phyloP scores from a whole-genome alignment of 768 basidiomycete species.

The Dentipellis fragilis region DNA sequence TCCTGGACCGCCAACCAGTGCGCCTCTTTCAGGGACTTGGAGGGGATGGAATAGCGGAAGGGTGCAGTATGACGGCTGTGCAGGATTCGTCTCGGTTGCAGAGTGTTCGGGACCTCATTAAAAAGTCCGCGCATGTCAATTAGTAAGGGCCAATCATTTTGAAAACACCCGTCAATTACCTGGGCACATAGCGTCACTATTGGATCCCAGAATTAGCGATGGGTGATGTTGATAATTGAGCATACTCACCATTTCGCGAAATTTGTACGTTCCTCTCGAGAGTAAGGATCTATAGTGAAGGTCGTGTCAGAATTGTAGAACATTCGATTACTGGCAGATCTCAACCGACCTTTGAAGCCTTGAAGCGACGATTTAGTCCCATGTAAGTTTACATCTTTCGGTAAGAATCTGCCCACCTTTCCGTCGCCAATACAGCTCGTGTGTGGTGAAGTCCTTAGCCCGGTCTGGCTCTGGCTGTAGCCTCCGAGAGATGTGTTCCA shows the following conservation, averaged over 20 bases:
- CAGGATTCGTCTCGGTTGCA: slow-evolving; percentile 24
- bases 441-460: slow-evolving; percentile 45
- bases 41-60: slow-evolving; percentile 44
- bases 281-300: slow-evolving; percentile 39
- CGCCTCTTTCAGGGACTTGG: slow-evolving; percentile 14
- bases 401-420: slow-evolving; percentile 29
- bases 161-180: slow-evolving; percentile 21
- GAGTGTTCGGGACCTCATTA: slow-evolving; percentile 40
- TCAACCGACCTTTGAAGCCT: slow-evolving; percentile 46
- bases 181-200: slow-evolving; percentile 40
- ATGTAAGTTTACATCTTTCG: neutral
- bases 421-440: slow-evolving; percentile 47
- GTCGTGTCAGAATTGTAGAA: neutral
- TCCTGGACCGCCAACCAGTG: slow-evolving; percentile 23
- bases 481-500: slow-evolving; percentile 33
- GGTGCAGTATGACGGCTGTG: slow-evolving; percentile 43
- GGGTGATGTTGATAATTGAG: neutral
- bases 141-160: neutral
- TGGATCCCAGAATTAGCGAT: neutral
- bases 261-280: slow-evolving; percentile 40
- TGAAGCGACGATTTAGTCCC: neutral
- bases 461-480: slow-evolving; percentile 36
- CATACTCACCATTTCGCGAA: slow-evolving; percentile 42
- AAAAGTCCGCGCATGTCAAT: neutral
- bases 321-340: too few relatives aligned